Evolutionary conservation across 805 yeast species (phyloP), one percentile per base, ranked within the genome.

Genomic region (Blastobotrys terrestris): DNA sequence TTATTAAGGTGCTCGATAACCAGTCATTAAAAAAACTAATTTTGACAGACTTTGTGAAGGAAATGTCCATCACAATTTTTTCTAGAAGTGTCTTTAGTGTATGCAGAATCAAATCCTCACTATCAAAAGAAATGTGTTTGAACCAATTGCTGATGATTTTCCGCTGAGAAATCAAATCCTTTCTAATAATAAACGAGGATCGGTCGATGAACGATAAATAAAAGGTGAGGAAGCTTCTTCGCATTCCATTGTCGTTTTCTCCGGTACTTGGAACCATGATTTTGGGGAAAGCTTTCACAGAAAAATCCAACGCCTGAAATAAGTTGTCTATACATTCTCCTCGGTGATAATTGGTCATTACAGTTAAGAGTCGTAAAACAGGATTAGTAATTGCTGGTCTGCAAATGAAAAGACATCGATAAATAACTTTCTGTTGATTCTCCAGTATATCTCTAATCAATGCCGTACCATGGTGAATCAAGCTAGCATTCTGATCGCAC

Each of bases 1-100:
- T 73, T 35, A 80, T 77, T 31, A 88, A 58, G 51, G 81, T 81
- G 22, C 76, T 74, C 53, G 89, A 63, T 19, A 84, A 79, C 74
- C 85, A 79, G 63, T 91, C 97, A 60, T 87, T 88, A 61, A 92
- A 77, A 14, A 90, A 77, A 55, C 81, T 80, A 55, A 88, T 78
- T 64, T 90, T 91, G 0, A 89, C 78, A 55, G 83, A 72, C 61
- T 82, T 84, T 58, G 80, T 80, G 63, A 82, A 85, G 11, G 77
- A 68, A 2, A 71, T 61, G 58, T 91, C 97, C 22, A 70, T 65
- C 39, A 88, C 62, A 2, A 91, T 76, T 19, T 72, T 69, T 1
- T 68, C 63, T 15, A 74, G 78, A 53, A 88, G 69, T 21, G 80
- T 73, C 0, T 67, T 64, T 2, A 87, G 52, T 0, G 84, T 70